phyloP scores from a whole-genome alignment of 2,329 filamentous ascomycete species.

The Pyrenochaeta sp. region DNA sequence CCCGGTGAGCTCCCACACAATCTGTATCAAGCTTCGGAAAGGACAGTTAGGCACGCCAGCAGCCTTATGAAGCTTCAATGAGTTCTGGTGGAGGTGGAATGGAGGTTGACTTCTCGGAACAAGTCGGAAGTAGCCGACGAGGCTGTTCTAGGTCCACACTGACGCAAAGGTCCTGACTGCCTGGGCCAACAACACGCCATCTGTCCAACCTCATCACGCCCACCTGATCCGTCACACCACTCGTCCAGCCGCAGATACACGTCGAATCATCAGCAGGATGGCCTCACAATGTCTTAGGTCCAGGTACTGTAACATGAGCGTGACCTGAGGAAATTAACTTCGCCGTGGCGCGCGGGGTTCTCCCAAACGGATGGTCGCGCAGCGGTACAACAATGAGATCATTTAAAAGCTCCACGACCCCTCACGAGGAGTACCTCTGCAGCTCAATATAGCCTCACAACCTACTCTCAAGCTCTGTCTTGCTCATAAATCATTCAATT shows the following conservation, averaged over 20 bases:
- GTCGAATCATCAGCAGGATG: slow-evolving; percentile 17
- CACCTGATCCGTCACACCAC: slow-evolving; percentile 38
- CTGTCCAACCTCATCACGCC: slow-evolving; percentile 22
- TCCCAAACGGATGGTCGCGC: slow-evolving; percentile 26
- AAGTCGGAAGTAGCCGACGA: slow-evolving; percentile 8
- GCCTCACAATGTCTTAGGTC: slow-evolving; percentile 12
- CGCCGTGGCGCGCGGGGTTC: slow-evolving; percentile 34
- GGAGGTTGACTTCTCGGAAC: slow-evolving; percentile 10
- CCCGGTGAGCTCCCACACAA: no score
- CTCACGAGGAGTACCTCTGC: slow-evolving; percentile 41
- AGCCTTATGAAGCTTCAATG: no score
- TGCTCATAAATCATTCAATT: slow-evolving; percentile 11
- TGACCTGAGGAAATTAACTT: slow-evolving; percentile 37
- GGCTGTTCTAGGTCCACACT: slow-evolving; percentile 18
- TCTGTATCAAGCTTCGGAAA: no score
- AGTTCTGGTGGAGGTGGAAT: neutral
- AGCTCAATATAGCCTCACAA: slow-evolving; percentile 21
- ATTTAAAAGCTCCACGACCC: slow-evolving; percentile 46
- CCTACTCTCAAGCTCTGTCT: slow-evolving; percentile 3
- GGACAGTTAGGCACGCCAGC: no score
- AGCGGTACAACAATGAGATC: slow-evolving; percentile 40
- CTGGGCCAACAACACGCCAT: slow-evolving; percentile 29
- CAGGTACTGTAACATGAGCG: slow-evolving; percentile 34
- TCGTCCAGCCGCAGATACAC: slow-evolving; percentile 12
- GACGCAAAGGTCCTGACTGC: slow-evolving; percentile 8